Percentiles rank a stretch among this genome's conserved stretches.
Evolutionary conservation across 2,329 filamentous ascomycete species (phyloP).

Genomic region (Phyllosticta paracitricarpa): DNA sequence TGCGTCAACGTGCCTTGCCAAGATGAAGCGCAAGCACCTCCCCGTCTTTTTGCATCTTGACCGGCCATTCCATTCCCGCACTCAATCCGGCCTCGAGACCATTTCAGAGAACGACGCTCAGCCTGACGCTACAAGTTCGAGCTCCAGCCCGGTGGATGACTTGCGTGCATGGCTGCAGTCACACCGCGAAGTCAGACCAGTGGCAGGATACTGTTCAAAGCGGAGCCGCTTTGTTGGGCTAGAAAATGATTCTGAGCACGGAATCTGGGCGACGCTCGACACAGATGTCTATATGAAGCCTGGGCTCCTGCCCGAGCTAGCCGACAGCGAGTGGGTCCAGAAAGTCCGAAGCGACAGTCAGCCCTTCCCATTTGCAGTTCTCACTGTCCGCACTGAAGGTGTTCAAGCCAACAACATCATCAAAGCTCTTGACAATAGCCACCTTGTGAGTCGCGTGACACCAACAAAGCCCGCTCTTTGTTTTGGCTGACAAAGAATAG

Average conservation of each 20-base stretch:
- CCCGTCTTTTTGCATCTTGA: slow-evolving; percentile 28
- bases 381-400: slow-evolving; percentile 42
- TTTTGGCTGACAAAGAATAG: slow-evolving; percentile 13
- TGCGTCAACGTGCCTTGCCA: slow-evolving; percentile 13
- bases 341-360: slow-evolving; percentile 17
- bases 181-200: slow-evolving; percentile 34
- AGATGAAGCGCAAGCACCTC: slow-evolving; percentile 33
- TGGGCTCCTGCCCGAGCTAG: slow-evolving; percentile 19
- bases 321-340: slow-evolving; percentile 22
- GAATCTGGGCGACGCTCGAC: slow-evolving; percentile 41
- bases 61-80: slow-evolving; percentile 13
- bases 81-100: slow-evolving; percentile 15
- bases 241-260: slow-evolving; percentile 32
- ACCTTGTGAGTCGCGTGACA: slow-evolving; percentile 29
- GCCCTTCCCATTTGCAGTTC: slow-evolving; percentile 41
- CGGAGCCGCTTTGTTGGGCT: slow-evolving; percentile 41
- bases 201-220: slow-evolving; percentile 36
- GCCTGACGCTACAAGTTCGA: slow-evolving; percentile 4
- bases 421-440: slow-evolving; percentile 35
- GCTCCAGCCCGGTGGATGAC: slow-evolving; percentile 15
- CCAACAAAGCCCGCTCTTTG: not conserved
- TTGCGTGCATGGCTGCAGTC: slow-evolving; percentile 35
- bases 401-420: slow-evolving; percentile 28
- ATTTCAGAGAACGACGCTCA: slow-evolving; percentile 15
- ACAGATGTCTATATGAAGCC: slow-evolving; percentile 34